A percentile compares a stretch with the other conserved stretches of the same genome.
Conservation (phyloP, 306 rosid genomes). For the Lagenaria siceraria region DNA sequence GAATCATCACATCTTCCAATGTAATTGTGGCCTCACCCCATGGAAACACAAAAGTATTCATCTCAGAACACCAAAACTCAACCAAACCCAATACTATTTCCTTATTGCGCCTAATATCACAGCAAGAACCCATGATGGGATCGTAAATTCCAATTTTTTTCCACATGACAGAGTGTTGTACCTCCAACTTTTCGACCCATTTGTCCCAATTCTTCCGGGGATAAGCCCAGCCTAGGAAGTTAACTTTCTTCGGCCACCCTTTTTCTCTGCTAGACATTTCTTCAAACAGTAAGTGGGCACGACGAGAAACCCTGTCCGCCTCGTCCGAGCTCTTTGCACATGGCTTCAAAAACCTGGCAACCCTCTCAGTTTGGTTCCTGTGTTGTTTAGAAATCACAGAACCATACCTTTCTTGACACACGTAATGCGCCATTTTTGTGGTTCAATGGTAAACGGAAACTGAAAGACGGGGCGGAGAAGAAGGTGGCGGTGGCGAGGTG, state of each 20-base stretch:
- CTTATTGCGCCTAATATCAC: conserved; percentile 1
- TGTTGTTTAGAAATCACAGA: neutral
- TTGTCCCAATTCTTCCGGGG: conserved; percentile 18
- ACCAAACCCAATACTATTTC: conserved; percentile 24
- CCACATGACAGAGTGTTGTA: conserved; percentile 18
- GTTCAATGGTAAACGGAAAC: neutral
- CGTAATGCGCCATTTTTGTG: neutral
- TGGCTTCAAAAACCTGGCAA: neutral
- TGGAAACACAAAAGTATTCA: conserved; percentile 33
- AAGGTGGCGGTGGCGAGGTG: neutral
- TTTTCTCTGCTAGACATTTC: neutral
- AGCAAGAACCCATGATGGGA: conserved; percentile 37
- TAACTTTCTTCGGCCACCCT: neutral
- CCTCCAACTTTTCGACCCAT: conserved; percentile 17
- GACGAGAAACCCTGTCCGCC: neutral
- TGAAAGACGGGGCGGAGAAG: neutral
- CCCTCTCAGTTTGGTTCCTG: neutral
- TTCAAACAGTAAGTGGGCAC: neutral
- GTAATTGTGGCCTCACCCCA: conserved; percentile 55
- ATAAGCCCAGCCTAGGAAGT: conserved; percentile 13
- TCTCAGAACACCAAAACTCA: conserved; percentile 23
- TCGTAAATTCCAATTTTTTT: conserved; percentile 25
- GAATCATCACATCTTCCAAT: conserved; percentile 32
- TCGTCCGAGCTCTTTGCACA: neutral
- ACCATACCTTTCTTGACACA: neutral